These are phyloP conservation scores for Halenospora varia DNA, from an alignment of 495 filamentous ascomycete species.

Conservation along the genomic window DNA sequence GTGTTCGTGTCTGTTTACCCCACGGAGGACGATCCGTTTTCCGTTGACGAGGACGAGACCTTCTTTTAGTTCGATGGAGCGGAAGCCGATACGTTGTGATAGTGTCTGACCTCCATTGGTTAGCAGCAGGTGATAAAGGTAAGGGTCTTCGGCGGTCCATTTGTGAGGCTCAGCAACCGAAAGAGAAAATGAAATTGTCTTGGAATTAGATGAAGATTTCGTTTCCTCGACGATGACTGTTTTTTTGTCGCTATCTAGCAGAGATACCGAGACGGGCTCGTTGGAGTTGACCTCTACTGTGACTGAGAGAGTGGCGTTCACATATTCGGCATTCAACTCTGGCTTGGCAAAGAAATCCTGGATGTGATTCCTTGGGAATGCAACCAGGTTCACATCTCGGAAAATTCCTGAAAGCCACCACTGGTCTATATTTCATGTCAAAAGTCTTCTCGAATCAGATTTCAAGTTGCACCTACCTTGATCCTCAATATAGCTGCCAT, in stretches of 20 bases:
- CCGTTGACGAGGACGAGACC: slow-evolving; percentile 60
- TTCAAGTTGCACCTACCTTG: slow-evolving; percentile 49
- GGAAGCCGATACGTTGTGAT: slow-evolving; percentile 56
- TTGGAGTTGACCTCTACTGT: slow-evolving; percentile 35
- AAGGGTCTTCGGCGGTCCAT: slow-evolving; percentile 69
- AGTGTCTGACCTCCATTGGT: slow-evolving; percentile 34
- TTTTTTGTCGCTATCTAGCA: slow-evolving; percentile 29
- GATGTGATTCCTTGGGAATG: slow-evolving; percentile 48
- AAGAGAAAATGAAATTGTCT: slow-evolving; percentile 10
- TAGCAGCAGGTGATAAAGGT: slow-evolving; percentile 51
- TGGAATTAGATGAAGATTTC: slow-evolving; percentile 13
- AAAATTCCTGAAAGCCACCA: slow-evolving; percentile 51
- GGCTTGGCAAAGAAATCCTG: slow-evolving; percentile 54
- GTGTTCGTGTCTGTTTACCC: slow-evolving; percentile 66
- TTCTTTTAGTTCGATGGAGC: slow-evolving; percentile 49
- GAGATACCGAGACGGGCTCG: slow-evolving; percentile 26
- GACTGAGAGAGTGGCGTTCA: slow-evolving; percentile 48
- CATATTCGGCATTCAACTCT: slow-evolving; percentile 51
- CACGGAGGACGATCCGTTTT: slow-evolving; percentile 52
- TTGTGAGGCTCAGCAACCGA: slow-evolving; percentile 31
- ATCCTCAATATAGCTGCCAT: slow-evolving; percentile 63
- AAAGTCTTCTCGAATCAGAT: too few species aligned
- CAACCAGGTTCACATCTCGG: slow-evolving; percentile 59
- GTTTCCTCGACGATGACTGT: slow-evolving; percentile 28
- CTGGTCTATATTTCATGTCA: slow-evolving; percentile 23